Conservation (phyloP, 2,329 filamentous ascomycete genomes). For the Aphanocladium album region DNA sequence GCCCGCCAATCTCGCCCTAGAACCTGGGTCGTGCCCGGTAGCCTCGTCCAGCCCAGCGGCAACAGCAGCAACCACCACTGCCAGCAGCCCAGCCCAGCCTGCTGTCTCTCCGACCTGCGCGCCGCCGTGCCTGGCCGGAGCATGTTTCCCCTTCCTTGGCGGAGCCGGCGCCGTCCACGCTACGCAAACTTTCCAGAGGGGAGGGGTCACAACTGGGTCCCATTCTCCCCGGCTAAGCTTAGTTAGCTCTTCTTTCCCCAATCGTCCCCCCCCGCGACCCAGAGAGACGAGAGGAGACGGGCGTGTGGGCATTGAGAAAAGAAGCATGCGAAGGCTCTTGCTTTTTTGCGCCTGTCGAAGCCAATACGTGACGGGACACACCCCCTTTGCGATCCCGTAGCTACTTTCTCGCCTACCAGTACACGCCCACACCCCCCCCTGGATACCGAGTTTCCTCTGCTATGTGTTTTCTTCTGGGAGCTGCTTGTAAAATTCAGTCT, state of each 20-base stretch:
- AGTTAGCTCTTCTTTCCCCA: slow-evolving; percentile 7
- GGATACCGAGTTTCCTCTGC: not conserved
- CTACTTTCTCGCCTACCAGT: no score
- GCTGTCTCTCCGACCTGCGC: not conserved
- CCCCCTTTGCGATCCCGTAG: not conserved
- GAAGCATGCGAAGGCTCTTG: slow-evolving; percentile 3
- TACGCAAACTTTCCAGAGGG: not conserved
- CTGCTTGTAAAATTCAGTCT: slow-evolving; percentile 1
- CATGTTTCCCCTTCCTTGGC: slow-evolving; percentile 2
- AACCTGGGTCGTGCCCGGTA: not conserved
- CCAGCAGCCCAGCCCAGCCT: not conserved
- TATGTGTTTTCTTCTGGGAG: slow-evolving; percentile 2
- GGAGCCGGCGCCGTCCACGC: not conserved
- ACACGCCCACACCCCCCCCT: slow-evolving; percentile 1
- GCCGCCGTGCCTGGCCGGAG: not conserved
- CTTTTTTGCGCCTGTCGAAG: slow-evolving; percentile 8
- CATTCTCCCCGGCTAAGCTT: not conserved
- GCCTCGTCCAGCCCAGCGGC: slow-evolving; percentile 3
- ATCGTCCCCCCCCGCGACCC: not conserved
- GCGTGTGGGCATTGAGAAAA: slow-evolving; percentile 11
- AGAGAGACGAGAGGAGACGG: slow-evolving; percentile 11
- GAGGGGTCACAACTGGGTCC: not conserved
- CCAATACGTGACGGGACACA: slow-evolving; percentile 5
- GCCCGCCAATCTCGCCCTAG: slow-evolving; percentile 1
- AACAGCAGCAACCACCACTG: no score